Conservation (phyloP, 768 basidiomycete species). For the Daedaleopsis sinensis region DNA sequence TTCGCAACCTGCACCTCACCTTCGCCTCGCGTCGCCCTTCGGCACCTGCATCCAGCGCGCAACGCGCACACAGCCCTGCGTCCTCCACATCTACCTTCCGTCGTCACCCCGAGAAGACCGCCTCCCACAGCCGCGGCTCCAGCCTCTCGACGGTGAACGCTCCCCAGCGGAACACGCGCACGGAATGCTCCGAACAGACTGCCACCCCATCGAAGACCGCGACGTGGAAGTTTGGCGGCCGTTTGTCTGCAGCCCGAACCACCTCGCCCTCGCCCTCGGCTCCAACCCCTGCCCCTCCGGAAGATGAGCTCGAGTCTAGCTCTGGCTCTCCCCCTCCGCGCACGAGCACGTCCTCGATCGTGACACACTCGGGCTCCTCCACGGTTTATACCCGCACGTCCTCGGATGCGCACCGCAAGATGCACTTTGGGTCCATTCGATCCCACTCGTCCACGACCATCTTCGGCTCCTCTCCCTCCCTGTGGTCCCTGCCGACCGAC, state of each 20-base stretch:
- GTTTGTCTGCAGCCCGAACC: conserved; percentile 64
- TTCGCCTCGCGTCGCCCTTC: conserved; percentile 45
- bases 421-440: conserved; percentile 37
- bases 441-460: conserved; percentile 38
- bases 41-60: conserved; percentile 32
- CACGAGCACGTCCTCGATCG: conserved; percentile 63
- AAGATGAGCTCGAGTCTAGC: conserved; percentile 7
- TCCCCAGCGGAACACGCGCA: conserved; percentile 9
- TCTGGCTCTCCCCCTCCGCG: conserved; percentile 39
- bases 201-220: conserved; percentile 22
- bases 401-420: conserved; percentile 42
- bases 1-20: conserved; percentile 47
- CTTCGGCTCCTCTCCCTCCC: conserved; percentile 38
- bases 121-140: conserved; percentile 44
- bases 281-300: not conserved
- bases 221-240: conserved; percentile 33
- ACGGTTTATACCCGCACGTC: conserved; percentile 41
- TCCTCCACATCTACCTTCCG: conserved; percentile 18
- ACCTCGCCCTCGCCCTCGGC: conserved; percentile 36
- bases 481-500: conserved; percentile 43
- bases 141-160: conserved; percentile 50
- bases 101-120: conserved; percentile 1
- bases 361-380: conserved; percentile 51
- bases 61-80: conserved; percentile 36
- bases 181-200: conserved; percentile 15